Conservation (phyloP, 345 rosid species). For the Crucihimalaya himalaica region DNA sequence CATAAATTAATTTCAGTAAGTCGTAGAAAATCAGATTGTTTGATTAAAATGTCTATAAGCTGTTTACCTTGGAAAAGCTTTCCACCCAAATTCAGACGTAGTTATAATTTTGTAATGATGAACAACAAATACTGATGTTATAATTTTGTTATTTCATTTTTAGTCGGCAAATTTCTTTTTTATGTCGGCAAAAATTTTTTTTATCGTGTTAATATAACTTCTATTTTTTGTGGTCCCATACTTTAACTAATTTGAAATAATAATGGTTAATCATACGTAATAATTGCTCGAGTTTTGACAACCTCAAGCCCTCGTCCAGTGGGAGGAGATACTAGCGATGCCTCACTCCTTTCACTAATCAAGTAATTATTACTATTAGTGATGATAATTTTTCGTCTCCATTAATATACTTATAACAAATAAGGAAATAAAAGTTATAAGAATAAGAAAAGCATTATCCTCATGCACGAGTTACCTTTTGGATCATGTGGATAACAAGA, state of each 20-base stretch:
- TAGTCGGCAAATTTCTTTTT: neutral
- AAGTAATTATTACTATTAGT: neutral
- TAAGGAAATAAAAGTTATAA: neutral
- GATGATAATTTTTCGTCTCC: conserved; percentile 8
- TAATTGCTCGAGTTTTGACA: conserved; percentile 8
- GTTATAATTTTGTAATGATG: neutral
- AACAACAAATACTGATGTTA: neutral
- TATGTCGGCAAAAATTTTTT: neutral
- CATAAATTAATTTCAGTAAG: neutral
- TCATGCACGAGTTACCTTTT: conserved; percentile 27
- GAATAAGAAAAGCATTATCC: conserved; percentile 3
- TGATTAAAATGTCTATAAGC: neutral
- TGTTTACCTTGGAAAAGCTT: conserved; percentile 4
- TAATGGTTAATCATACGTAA: conserved; percentile 22
- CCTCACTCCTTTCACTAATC: neutral
- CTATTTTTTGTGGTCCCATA: neutral
- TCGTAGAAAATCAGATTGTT: neutral
- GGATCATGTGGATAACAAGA: conserved; percentile 25
- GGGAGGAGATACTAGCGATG: conserved; percentile 3
- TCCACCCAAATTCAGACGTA: neutral
- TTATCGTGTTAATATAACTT: neutral
- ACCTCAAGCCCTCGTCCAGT: neutral
- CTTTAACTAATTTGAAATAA: neutral
- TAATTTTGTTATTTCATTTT: neutral
- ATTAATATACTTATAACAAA: neutral